Evolutionary conservation across 2,329 filamentous ascomycete genomes (phyloP).

Genomic region (Fusarium albidum): DNA sequence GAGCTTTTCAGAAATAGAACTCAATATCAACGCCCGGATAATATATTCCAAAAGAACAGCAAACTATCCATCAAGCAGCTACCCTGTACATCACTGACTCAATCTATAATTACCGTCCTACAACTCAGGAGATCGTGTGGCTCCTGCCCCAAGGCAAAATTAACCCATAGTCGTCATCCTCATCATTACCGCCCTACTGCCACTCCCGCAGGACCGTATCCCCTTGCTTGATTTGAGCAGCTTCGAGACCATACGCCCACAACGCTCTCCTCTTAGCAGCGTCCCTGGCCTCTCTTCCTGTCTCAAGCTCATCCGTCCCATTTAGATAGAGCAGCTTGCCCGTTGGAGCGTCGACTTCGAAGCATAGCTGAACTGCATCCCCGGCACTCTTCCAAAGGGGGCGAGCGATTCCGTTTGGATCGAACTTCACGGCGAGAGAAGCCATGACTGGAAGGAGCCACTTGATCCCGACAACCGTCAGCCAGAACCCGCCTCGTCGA

Average conservation of each 20-base stretch:
- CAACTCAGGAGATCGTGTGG: too few species aligned
- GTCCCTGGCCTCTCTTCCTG: constrained; percentile 43
- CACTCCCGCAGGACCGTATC: constrained; percentile 41
- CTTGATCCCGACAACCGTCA: constrained; percentile 35
- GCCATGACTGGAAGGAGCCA: constrained; percentile 37
- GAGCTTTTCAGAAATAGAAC: constrained; percentile 3
- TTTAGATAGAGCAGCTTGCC: constrained; percentile 46
- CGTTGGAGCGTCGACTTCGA: constrained; percentile 38
- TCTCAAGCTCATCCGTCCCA: constrained; percentile 41
- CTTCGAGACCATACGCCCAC: constrained; percentile 44
- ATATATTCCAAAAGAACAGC: neutral
- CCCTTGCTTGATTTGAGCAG: constrained; percentile 33
- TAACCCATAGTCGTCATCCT: too few species aligned
- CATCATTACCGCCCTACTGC: constrained; percentile 36
- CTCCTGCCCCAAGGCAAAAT: too few species aligned
- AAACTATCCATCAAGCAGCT: neutral
- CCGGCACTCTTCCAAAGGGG: constrained; percentile 44
- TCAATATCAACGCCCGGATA: neutral
- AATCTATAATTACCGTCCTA: too few species aligned
- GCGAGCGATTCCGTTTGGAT: constrained; percentile 43
- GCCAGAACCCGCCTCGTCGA: constrained; percentile 38
- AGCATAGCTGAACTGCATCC: constrained; percentile 44
- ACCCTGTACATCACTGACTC: neutral
- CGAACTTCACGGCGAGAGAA: constrained; percentile 33
- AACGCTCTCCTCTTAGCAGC: constrained; percentile 40